Evolutionary conservation across 495 filamentous ascomycete genomes (phyloP), one percentile per base, ranked within the genome.

Genomic region (Aspergillus kassunensis): DNA sequence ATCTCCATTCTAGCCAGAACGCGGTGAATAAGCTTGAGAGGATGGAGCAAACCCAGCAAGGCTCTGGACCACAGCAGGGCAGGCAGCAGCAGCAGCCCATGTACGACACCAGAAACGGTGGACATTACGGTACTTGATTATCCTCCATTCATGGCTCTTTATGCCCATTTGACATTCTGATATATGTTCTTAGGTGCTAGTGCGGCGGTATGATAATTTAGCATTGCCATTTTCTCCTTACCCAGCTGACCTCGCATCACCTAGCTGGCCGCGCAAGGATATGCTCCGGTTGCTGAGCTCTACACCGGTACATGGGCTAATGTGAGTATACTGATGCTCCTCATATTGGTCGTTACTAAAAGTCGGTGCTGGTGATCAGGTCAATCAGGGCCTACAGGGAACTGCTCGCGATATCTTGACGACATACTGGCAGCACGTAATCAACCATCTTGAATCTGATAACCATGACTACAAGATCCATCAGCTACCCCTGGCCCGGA

Each of bases 391-490:
- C 41, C 83, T 98, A 35, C 86, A 85, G 55, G 93, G 91, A 48
- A 86, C 85, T 37, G 96, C 96, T 67, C 90, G 92, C 64, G 93
- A 97, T 64, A 96, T 97, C 63, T 80, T 97, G 56, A 95, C 92
- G 35, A 95, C 92, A 11, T 98, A 97, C 73, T 98, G 93, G 93
- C 95, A 97, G 66, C 90, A 97, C 60, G 89, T 89, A 39, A 96
- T 98, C 78, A 90, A 84, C 51, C 89, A 95, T 62, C 82, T 98
- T 46, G 93, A 98, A 72, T 86, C 77, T 34, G 95, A 97, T 57
- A 89, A 89, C 30, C 93, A 98, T 68, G 95, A 98, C 67, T 98
- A 96, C 75, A 98, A 98, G 68, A 76, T 96, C 42, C 93, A 98
- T 61, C 93, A 97, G 68, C 75, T 98, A 27, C 93, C 93, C 2